Conservation (phyloP, 768 basidiomycete species). For the Flagelloscypha sp. region DNA sequence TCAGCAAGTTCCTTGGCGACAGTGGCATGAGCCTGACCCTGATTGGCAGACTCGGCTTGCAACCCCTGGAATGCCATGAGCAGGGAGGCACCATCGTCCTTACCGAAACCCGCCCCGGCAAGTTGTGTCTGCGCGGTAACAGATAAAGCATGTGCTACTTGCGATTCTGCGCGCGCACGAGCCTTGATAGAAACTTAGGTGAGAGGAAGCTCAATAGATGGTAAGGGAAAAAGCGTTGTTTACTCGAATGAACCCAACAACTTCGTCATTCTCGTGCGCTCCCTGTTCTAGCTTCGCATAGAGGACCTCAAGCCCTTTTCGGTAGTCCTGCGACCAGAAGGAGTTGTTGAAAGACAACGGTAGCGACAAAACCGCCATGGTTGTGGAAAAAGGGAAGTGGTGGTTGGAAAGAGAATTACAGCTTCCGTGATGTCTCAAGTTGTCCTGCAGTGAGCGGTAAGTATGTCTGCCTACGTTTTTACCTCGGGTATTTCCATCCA, state of each 20-base stretch:
- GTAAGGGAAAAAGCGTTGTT: constrained; percentile 2
- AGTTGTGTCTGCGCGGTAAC: constrained; percentile 7
- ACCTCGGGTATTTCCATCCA: too few relatives aligned
- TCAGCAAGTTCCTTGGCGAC: constrained; percentile 70
- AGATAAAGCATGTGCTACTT: constrained; percentile 41
- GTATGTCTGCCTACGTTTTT: too few relatives aligned
- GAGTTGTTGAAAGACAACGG: constrained; percentile 87
- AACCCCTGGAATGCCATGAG: constrained; percentile 74
- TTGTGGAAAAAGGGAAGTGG: too few relatives aligned
- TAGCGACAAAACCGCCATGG: constrained; percentile 83
- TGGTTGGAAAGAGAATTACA: too few relatives aligned
- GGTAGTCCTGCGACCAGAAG: constrained; percentile 92
- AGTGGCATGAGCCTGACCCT: constrained; percentile 67
- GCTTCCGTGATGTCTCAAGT: too few relatives aligned
- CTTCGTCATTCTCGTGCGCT: constrained; percentile 73
- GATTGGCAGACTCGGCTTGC: constrained; percentile 58
- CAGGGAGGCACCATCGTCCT: constrained; percentile 81
- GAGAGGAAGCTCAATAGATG: constrained; percentile 2
- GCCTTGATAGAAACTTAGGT: constrained; percentile 38
- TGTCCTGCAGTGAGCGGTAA: too few relatives aligned
- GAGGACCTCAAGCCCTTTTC: constrained; percentile 71
- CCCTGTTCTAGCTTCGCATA: constrained; percentile 78
- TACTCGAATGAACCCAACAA: constrained; percentile 77
- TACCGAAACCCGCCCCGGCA: constrained; percentile 56
- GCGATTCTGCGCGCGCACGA: constrained; percentile 61